Conservation (phyloP, 2,329 filamentous ascomycete genomes). For the Neofusicoccum ribis region DNA sequence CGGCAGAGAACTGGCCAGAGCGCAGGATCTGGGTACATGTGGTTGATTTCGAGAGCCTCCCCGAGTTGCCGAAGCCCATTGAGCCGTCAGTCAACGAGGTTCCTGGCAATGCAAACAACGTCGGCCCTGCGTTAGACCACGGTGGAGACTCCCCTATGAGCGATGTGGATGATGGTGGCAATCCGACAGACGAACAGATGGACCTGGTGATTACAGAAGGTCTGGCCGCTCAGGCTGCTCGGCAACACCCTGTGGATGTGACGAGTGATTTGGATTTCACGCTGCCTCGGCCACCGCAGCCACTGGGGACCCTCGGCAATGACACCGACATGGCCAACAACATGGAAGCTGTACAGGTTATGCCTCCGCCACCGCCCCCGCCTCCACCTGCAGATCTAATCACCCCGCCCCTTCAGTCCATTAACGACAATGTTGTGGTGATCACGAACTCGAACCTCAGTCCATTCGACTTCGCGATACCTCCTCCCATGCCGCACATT, state of each 20-base stretch:
- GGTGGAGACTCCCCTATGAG: slow-evolving; percentile 41
- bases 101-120: neutral
- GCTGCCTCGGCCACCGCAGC: neutral
- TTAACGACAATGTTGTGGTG: neutral
- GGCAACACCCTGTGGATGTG: neutral
- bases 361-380: slow-evolving; percentile 26
- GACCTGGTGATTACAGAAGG: slow-evolving; percentile 12
- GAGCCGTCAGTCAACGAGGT: neutral
- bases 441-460: neutral
- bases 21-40: slow-evolving; percentile 36
- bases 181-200: slow-evolving; percentile 8
- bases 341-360: neutral
- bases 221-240: slow-evolving; percentile 14
- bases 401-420: neutral
- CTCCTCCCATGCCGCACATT: slow-evolving; percentile 28
- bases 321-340: slow-evolving; percentile 10
- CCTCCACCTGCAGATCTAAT: slow-evolving; percentile 28
- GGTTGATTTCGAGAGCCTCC: slow-evolving; percentile 32
- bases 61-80: slow-evolving; percentile 28
- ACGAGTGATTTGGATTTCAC: neutral
- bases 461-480: slow-evolving; percentile 28
- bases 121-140: neutral
- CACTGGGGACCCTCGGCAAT: neutral
- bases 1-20: slow-evolving; percentile 21
- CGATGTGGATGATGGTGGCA: slow-evolving; percentile 33